phyloP scores from a whole-genome alignment of 306 rosid species.

The Quercus aquifolioides region DNA sequence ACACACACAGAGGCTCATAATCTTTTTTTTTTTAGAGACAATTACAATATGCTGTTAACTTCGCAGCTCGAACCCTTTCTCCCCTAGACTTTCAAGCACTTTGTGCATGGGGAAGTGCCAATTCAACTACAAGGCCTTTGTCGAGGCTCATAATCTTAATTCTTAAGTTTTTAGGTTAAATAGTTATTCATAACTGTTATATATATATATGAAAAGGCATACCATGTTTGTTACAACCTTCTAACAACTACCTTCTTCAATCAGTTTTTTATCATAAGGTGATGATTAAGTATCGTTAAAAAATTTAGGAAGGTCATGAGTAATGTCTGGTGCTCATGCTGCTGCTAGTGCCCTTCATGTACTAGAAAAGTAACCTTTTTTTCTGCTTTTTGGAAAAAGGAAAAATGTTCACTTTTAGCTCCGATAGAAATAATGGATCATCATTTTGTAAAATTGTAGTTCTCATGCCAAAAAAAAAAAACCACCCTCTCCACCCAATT shows the following conservation, averaged over 20 bases:
- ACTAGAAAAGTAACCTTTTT: background rate
- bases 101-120: too few species aligned
- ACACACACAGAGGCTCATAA: too few species aligned
- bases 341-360: background rate
- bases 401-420: background rate
- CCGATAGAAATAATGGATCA: background rate
- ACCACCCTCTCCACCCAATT: background rate
- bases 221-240: background rate
- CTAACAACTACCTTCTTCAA: background rate
- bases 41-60: too few species aligned
- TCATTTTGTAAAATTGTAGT: background rate
- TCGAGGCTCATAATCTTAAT: too few species aligned
- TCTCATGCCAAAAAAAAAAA: background rate
- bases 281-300: background rate
- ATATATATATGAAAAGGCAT: background rate
- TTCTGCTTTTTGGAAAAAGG: conserved; percentile 15
- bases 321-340: background rate
- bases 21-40: too few species aligned
- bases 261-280: background rate
- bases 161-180: too few species aligned
- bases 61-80: too few species aligned
- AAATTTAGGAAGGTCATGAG: background rate
- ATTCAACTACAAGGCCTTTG: too few species aligned
- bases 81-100: too few species aligned
- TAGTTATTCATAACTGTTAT: too few species aligned